Conservation (phyloP, 73 alveolate genomes). For the Effrenium voratum region DNA sequence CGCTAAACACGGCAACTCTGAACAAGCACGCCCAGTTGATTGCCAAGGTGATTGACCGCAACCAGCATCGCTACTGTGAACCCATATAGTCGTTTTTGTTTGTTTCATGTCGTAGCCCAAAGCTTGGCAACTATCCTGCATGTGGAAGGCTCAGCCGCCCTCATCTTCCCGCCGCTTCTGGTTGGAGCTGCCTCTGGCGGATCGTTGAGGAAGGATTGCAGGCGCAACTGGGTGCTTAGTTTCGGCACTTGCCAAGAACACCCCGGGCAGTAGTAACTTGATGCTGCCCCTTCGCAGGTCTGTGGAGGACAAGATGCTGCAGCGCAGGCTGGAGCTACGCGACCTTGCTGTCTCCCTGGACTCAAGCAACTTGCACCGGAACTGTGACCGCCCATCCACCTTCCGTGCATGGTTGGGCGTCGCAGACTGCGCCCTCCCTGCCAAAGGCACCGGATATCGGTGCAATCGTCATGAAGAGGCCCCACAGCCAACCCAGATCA, state of each 20-base stretch:
- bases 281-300: background rate
- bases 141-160: background rate
- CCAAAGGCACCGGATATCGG: conserved; percentile 1
- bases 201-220: background rate
- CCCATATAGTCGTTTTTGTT: background rate
- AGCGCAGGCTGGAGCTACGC: background rate
- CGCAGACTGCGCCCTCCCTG: background rate
- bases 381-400: background rate
- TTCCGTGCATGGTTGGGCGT: background rate
- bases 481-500: background rate
- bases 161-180: conserved; percentile 17
- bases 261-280: background rate
- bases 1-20: background rate
- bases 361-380: background rate
- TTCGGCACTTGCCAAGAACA: background rate
- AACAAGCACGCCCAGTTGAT: background rate
- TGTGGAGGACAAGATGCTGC: background rate
- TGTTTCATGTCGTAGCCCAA: too few relatives aligned
- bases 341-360: background rate
- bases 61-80: background rate
- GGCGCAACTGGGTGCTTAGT: background rate
- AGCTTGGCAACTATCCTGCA: too few relatives aligned
- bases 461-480: background rate
- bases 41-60: background rate
- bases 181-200: conserved; percentile 33